Evolutionary conservation across 495 filamentous ascomycete species (phyloP).

Genomic region (Podospora pseudopauciseta): DNA sequence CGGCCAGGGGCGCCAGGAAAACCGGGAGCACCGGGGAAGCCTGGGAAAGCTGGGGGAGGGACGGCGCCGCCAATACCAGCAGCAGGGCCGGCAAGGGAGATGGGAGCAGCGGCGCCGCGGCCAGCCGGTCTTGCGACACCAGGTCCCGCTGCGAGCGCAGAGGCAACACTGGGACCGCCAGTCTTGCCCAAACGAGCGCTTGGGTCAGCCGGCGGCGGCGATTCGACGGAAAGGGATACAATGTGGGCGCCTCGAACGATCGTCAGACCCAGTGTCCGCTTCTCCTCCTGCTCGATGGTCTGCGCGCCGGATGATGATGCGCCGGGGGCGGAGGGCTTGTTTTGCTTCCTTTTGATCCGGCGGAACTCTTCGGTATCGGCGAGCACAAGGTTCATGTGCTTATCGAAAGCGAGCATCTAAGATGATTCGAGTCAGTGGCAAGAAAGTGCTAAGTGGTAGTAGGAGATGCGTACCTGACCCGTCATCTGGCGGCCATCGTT

Average conservation of each 20-base stretch:
- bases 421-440: conserved; percentile 24
- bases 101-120: conserved; percentile 68
- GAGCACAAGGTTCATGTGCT: conserved; percentile 98
- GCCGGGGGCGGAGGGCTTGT: conserved; percentile 71
- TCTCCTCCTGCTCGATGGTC: conserved; percentile 86
- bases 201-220: conserved; percentile 92
- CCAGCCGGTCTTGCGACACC: conserved; percentile 91
- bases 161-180: background rate
- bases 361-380: conserved; percentile 99
- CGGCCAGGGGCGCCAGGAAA: conserved; percentile 74
- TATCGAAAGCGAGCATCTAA: conserved; percentile 39
- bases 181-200: conserved; percentile 77
- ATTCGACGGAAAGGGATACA: conserved; percentile 90
- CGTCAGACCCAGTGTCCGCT: conserved; percentile 89
- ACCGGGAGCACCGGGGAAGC: conserved; percentile 59
- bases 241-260: conserved; percentile 94
- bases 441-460: background rate
- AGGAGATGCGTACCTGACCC: conserved; percentile 65
- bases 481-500: conserved; percentile 95
- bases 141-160: conserved; percentile 57
- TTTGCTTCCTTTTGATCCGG: conserved; percentile 82
- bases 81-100: conserved; percentile 82
- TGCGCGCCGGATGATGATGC: conserved; percentile 49
- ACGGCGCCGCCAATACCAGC: conserved; percentile 80
- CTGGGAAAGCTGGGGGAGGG: conserved; percentile 62